Evolutionary conservation across 2,329 filamentous ascomycete species (phyloP).

Genomic region (Xylariaceae sp.): DNA sequence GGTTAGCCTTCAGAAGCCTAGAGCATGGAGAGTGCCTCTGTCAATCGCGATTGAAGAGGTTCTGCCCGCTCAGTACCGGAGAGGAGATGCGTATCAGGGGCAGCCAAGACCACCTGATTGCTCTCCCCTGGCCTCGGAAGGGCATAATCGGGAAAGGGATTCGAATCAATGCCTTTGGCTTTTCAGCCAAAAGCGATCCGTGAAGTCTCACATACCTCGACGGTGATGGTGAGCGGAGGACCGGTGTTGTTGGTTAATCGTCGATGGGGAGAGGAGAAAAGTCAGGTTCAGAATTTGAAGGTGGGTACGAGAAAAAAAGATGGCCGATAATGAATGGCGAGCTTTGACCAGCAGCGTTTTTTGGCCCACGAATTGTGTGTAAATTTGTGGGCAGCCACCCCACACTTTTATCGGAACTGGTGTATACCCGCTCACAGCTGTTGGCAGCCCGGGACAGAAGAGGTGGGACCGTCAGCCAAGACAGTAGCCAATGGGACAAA

Average conservation of each 20-base stretch:
- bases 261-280: conserved; percentile 19
- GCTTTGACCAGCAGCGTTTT: conserved; percentile 15
- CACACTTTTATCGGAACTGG: not conserved
- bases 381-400: conserved; percentile 15
- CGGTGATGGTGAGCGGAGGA: conserved; percentile 13
- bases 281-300: not conserved
- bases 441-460: not conserved
- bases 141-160: conserved; percentile 17
- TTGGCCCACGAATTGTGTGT: conserved; percentile 1
- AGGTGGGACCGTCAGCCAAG: not conserved
- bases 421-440: conserved; percentile 7
- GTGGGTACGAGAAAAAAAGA: conserved; percentile 12
- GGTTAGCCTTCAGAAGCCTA: conserved; percentile 59
- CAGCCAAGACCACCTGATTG: conserved; percentile 44
- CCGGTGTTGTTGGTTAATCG: conserved; percentile 17
- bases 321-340: conserved; percentile 1
- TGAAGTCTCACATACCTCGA: conserved; percentile 42
- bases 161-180: conserved; percentile 26
- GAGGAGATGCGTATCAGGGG: conserved; percentile 57
- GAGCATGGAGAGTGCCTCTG: conserved; percentile 67
- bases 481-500: conserved; percentile 26
- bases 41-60: conserved; percentile 48
- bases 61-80: conserved; percentile 63
- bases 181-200: conserved; percentile 32
- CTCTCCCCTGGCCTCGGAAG: conserved; percentile 54